phyloP scores from a whole-genome alignment of 495 filamentous ascomycete species.

The Aspergillus ostianus region DNA sequence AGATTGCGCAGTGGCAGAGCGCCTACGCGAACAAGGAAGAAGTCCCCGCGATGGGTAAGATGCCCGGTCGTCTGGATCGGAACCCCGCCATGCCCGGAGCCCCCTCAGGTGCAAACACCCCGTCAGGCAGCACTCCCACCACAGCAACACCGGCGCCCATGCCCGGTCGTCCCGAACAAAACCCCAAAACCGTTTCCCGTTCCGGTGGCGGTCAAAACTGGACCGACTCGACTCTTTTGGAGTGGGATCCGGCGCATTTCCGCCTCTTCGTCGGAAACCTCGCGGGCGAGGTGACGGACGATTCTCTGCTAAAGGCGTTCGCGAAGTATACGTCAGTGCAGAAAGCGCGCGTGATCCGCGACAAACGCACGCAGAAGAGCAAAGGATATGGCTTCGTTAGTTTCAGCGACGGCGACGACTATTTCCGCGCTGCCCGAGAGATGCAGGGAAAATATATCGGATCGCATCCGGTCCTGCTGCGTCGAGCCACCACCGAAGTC shows the following conservation, averaged over 20 bases:
- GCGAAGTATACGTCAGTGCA: constrained; percentile 80
- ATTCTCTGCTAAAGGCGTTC: constrained; percentile 91
- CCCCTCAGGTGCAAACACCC: constrained; percentile 46
- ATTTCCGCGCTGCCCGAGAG: constrained; percentile 90
- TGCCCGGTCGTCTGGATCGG: constrained; percentile 22
- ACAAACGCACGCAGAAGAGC: constrained; percentile 92
- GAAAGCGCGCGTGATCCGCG: constrained; percentile 91
- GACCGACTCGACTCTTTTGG: constrained; percentile 80
- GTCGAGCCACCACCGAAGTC: constrained; percentile 87
- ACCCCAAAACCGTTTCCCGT: constrained; percentile 74
- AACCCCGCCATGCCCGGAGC: constrained; percentile 8
- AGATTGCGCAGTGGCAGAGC: constrained; percentile 95
- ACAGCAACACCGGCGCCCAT: constrained; percentile 31
- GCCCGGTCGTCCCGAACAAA: constrained; percentile 42
- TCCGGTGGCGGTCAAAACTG: constrained; percentile 87
- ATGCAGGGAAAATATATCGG: constrained; percentile 99
- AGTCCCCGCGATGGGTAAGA: constrained; percentile 25
- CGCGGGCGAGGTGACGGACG: constrained; percentile 97
- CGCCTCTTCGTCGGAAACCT: constrained; percentile 95
- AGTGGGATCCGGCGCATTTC: constrained; percentile 96
- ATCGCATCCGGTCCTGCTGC: constrained; percentile 84
- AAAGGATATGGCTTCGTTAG: constrained; percentile 96
- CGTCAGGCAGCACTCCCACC: constrained; percentile 31
- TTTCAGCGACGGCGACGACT: constrained; percentile 93
- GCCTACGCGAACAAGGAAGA: constrained; percentile 71